These are phyloP conservation scores for Cyclotella sp. DNA, from an alignment of 108 stramenopile species.

Conservation along the genomic window DNA sequence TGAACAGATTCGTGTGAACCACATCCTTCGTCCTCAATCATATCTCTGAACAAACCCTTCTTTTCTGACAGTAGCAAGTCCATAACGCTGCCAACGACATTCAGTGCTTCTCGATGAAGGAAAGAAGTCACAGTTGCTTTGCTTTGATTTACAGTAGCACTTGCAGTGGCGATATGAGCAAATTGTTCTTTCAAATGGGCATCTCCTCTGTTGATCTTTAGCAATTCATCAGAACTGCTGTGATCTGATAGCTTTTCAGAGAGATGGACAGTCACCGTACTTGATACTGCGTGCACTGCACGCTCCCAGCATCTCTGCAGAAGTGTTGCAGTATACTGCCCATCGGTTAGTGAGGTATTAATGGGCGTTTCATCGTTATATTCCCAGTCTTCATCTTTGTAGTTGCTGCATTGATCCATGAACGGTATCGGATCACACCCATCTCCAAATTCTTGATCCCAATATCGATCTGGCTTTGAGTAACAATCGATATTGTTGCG, in stretches of 20 bases:
- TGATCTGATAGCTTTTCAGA: neutral
- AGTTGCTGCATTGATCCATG: conserved; percentile 11
- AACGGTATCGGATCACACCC: conserved; percentile 32
- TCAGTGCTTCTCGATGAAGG: conserved; percentile 26
- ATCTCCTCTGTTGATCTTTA: neutral
- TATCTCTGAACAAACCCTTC: neutral
- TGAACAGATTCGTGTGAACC: neutral
- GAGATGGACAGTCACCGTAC: conserved; percentile 10
- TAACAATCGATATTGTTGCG: neutral
- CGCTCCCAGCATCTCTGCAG: conserved; percentile 45
- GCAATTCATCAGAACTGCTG: neutral
- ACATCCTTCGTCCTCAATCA: neutral
- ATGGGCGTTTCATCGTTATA: neutral
- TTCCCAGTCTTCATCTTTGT: neutral
- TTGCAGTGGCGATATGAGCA: neutral
- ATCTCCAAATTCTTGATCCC: conserved; percentile 40
- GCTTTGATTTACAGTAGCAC: conserved; percentile 1
- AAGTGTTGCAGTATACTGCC: conserved; percentile 18
- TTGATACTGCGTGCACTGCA: conserved; percentile 39
- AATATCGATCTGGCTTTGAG: conserved; percentile 18
- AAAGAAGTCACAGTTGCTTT: neutral
- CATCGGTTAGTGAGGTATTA: neutral
- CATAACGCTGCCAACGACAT: conserved; percentile 24
- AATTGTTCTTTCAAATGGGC: neutral
- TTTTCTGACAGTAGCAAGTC: conserved; percentile 19